Percentiles rank a stretch among this genome's conserved stretches.
These are phyloP conservation scores for Linanthus parryae DNA, from an alignment of 148 eudicot species.

Conservation along the genomic window DNA sequence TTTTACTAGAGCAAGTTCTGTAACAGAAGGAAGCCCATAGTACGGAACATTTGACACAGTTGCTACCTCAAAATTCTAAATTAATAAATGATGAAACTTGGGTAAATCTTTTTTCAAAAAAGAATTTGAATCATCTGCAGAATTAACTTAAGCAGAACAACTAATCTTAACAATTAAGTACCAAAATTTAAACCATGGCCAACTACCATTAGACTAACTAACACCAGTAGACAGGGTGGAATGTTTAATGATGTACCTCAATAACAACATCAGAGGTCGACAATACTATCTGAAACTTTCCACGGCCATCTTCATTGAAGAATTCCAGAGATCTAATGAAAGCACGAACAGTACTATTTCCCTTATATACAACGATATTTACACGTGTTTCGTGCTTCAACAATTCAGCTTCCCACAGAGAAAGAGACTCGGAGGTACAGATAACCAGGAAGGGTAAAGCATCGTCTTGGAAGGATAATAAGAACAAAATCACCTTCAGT, in stretches of 20 bases:
- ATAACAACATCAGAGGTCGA: conserved; percentile 32
- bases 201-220: no score
- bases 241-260: conserved; percentile 29
- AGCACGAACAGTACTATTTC: conserved; percentile 41
- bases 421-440: conserved; percentile 20
- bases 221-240: no score
- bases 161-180: background rate
- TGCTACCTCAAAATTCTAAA: no score
- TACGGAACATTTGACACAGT: no score
- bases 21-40: conserved; percentile 1
- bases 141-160: background rate
- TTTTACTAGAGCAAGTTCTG: conserved; percentile 1
- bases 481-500: conserved; percentile 30
- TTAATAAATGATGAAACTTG: no score
- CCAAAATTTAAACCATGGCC: background rate
- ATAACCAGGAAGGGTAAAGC: conserved; percentile 42
- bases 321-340: conserved; percentile 42
- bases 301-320: conserved; percentile 27
- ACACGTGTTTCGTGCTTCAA: conserved; percentile 21
- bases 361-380: conserved; percentile 43
- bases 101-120: background rate
- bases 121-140: background rate
- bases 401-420: conserved; percentile 54
- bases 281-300: conserved; percentile 52
- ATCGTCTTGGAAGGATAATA: conserved; percentile 28